Percentiles rank a stretch among this genome's conserved stretches.
Conservation (phyloP, 805 yeast species). For the Candida koratica region DNA sequence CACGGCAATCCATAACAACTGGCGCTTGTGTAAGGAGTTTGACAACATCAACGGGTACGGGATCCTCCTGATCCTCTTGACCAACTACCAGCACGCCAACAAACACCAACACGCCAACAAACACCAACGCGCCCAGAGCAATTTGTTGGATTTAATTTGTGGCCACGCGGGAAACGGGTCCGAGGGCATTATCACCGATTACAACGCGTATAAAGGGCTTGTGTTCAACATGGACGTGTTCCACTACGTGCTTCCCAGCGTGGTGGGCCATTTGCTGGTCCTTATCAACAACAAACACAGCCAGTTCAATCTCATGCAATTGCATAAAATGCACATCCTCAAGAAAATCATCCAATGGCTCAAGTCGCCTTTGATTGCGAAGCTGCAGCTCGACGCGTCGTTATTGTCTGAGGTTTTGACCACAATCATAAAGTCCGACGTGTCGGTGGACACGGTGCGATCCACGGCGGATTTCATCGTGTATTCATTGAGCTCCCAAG, state of each 20-base stretch:
- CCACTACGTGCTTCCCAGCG: conserved; percentile 47
- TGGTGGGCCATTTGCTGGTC: conserved; percentile 56
- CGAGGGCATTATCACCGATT: conserved; percentile 55
- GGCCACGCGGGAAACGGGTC: conserved; percentile 53
- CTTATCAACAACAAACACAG: conserved; percentile 52
- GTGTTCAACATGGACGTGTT: conserved; percentile 59
- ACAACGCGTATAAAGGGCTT: conserved; percentile 49
- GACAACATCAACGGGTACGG: conserved; percentile 60
- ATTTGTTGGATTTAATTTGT: conserved; percentile 45
- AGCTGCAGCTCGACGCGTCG: conserved; percentile 6
- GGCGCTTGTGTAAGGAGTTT: conserved; percentile 54
- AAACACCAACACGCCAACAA: conserved; percentile 1
- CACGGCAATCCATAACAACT: conserved; percentile 39
- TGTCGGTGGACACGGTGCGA: conserved; percentile 52
- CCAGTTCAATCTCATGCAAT: conserved; percentile 47
- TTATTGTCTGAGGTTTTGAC: conserved; percentile 18
- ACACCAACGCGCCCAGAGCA: neutral
- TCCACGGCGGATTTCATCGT: conserved; percentile 46
- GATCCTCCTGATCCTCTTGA: conserved; percentile 50
- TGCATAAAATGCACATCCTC: conserved; percentile 50
- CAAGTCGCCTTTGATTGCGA: conserved; percentile 27
- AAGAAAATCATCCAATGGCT: conserved; percentile 48
- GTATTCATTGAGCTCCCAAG: conserved; percentile 44
- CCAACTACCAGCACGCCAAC: conserved; percentile 34
- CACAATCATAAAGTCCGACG: conserved; percentile 32